These are phyloP conservation scores for Fusarium musae DNA, from an alignment of 2,329 filamentous ascomycete species.

Conservation along the genomic window DNA sequence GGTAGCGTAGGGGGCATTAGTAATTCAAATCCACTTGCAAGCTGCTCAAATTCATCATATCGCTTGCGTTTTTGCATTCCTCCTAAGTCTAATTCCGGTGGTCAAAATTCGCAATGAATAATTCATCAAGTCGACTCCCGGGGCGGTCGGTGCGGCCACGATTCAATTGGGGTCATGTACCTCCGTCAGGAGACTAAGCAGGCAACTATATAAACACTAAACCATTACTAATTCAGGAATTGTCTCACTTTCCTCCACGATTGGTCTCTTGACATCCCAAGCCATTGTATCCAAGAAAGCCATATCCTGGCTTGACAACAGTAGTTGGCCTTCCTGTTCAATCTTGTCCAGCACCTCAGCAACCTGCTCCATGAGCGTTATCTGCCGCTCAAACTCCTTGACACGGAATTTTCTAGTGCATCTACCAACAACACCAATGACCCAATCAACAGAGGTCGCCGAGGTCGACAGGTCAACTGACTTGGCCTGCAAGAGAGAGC, in stretches of 20 bases:
- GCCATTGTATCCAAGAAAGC: not conserved
- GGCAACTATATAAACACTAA: too few relatives aligned
- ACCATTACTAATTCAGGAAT: not conserved
- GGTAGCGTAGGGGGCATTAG: not conserved
- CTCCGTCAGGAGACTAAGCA: too few relatives aligned
- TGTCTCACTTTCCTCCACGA: not conserved
- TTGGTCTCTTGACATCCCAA: not conserved
- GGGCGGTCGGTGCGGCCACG: not conserved
- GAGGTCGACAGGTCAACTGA: not conserved
- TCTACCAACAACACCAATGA: not conserved
- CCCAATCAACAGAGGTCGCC: not conserved
- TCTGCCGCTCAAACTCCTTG: not conserved
- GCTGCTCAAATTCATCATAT: too few relatives aligned
- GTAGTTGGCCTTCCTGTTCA: not conserved
- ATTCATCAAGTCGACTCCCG: not conserved
- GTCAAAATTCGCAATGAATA: too few relatives aligned
- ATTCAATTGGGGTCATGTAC: not conserved
- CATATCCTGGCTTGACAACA: not conserved
- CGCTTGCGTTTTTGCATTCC: too few relatives aligned
- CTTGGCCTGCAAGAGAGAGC: not conserved
- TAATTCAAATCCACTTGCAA: too few relatives aligned
- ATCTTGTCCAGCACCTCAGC: not conserved
- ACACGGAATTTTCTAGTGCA: not conserved
- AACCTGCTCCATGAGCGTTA: not conserved
- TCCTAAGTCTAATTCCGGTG: too few relatives aligned